Evolutionary conservation across 1,284 basidiomycete genomes (phyloP).

Genomic region (Cystobasidium sp.): DNA sequence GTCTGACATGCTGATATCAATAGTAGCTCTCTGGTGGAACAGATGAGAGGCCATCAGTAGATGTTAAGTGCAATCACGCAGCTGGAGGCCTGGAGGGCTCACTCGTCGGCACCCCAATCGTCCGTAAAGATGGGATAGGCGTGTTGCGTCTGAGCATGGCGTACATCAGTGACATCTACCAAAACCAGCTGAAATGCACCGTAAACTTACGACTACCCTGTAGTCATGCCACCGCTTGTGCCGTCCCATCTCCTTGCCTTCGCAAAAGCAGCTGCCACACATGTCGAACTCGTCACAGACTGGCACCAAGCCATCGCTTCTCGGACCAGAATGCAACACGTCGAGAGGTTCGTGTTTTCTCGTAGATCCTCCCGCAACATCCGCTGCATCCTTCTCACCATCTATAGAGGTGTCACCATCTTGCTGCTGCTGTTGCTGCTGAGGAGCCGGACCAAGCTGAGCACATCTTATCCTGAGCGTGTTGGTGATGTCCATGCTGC

Average conservation of each 20-base stretch:
- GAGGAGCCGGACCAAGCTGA: constrained; percentile 45
- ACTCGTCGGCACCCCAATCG: constrained; percentile 99
- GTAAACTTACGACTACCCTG: constrained; percentile 76
- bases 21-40: constrained; percentile 72
- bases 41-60: background rate
- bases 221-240: constrained; percentile 91
- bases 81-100: constrained; percentile 14
- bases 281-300: constrained; percentile 57
- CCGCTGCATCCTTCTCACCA: constrained; percentile 4
- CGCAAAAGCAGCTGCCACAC: constrained; percentile 75
- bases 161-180: background rate
- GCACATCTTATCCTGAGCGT: constrained; percentile 55
- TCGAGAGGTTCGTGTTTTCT: constrained; percentile 43
- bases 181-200: constrained; percentile 15
- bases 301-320: constrained; percentile 40
- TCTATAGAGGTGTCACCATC: constrained; percentile 35
- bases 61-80: background rate
- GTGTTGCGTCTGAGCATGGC: constrained; percentile 72
- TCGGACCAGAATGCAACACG: constrained; percentile 24
- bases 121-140: constrained; percentile 93
- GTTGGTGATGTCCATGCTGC: constrained; percentile 54
- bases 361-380: constrained; percentile 32
- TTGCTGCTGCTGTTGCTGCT: constrained; percentile 36
- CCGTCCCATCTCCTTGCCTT: constrained; percentile 82
- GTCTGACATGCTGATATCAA: constrained; percentile 86